These are phyloP conservation scores for Boletus rufocinnamomeus DNA, from an alignment of 768 basidiomycete species.

Conservation along the genomic window DNA sequence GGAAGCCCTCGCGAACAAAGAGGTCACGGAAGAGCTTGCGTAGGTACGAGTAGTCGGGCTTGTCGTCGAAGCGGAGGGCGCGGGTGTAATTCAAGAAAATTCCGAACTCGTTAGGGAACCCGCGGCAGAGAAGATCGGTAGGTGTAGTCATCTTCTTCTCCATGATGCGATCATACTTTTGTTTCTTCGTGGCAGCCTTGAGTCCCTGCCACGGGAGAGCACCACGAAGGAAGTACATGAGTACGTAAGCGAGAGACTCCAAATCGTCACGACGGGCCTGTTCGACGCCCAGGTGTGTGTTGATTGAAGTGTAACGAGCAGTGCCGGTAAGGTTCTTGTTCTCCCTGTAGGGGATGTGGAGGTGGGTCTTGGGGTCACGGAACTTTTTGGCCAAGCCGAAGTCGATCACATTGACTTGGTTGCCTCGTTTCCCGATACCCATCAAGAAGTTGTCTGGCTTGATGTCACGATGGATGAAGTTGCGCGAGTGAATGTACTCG, in stretches of 20 bases:
- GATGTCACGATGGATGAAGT: conserved; percentile 97
- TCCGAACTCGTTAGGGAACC: conserved; percentile 99
- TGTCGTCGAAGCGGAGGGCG: conserved; percentile 98
- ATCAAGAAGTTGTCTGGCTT: conserved; percentile 99
- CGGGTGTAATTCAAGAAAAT: conserved; percentile 99
- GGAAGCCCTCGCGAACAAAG: conserved; percentile 95
- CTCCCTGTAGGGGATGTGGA: conserved; percentile 99
- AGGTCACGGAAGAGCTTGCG: conserved; percentile 99
- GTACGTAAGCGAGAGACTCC: conserved; percentile 96
- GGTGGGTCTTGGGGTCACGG: conserved; percentile 98
- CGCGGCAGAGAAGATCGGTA: conserved; percentile 94
- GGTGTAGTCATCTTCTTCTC: conserved; percentile 99
- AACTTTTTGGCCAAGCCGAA: conserved; percentile 99
- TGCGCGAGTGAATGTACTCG: conserved; percentile 99
- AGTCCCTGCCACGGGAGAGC: conserved; percentile 99
- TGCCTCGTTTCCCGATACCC: conserved; percentile 99
- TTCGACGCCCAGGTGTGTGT: conserved; percentile 97
- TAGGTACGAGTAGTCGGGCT: conserved; percentile 99
- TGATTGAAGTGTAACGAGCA: conserved; percentile 98
- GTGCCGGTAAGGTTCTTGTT: conserved; percentile 99
- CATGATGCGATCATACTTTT: conserved; percentile 99
- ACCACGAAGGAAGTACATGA: conserved; percentile 99
- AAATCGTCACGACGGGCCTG: conserved; percentile 98
- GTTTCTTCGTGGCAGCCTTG: conserved; percentile 99
- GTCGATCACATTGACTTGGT: conserved; percentile 98